A percentile compares a stretch with the other conserved stretches of the same genome.
Evolutionary conservation across 1,139 yeast species (phyloP).

Genomic region (Lodderomyces jiufengensis): DNA sequence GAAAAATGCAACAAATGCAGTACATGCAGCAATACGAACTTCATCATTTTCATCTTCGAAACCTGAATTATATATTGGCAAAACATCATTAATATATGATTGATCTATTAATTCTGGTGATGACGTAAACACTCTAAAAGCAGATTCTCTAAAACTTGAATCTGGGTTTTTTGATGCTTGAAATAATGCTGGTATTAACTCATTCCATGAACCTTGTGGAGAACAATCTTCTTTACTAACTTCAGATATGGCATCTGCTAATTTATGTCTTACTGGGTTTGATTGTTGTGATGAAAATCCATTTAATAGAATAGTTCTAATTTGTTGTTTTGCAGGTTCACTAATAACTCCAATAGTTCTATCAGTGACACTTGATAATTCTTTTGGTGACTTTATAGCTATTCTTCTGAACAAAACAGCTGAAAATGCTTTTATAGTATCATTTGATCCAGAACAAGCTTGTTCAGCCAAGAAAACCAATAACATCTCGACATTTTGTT

Average conservation of each 20-base stretch:
- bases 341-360: constrained; percentile 73
- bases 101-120: constrained; percentile 76
- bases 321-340: constrained; percentile 55
- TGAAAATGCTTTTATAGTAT: constrained; percentile 58
- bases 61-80: constrained; percentile 74
- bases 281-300: constrained; percentile 69
- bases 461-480: constrained; percentile 81
- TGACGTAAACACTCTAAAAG: constrained; percentile 83
- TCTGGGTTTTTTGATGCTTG: constrained; percentile 62
- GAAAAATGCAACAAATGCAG: constrained; percentile 89
- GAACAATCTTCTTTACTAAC: constrained; percentile 66
- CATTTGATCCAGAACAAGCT: constrained; percentile 57
- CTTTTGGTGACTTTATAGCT: constrained; percentile 73
- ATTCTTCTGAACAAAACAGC: constrained; percentile 89
- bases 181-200: constrained; percentile 69
- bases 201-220: constrained; percentile 65
- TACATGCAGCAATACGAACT: constrained; percentile 87
- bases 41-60: constrained; percentile 75
- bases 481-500: constrained; percentile 61
- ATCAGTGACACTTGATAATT: constrained; percentile 59
- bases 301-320: constrained; percentile 61
- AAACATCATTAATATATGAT: constrained; percentile 50
- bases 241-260: constrained; percentile 93
- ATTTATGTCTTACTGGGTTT: constrained; percentile 78
- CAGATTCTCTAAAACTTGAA: constrained; percentile 80